Percentiles rank a stretch among this genome's conserved stretches.
phyloP scores from a whole-genome alignment of 2,329 filamentous ascomycete species.

The Ophiostoma ips region DNA sequence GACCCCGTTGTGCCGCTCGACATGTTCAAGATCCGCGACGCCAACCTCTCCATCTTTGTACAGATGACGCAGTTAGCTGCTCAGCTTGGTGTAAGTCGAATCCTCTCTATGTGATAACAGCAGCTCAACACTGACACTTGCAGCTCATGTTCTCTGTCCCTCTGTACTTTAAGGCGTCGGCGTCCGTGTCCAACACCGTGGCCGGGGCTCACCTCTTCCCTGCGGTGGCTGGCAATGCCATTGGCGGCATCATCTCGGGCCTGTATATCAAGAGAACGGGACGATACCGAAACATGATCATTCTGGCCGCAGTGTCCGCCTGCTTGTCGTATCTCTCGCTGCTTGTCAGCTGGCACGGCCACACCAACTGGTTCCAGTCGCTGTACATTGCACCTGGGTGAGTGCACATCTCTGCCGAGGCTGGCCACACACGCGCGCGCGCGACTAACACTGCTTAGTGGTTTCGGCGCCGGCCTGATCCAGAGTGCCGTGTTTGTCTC shows the following conservation, averaged over 20 bases:
- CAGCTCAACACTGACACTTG: neutral
- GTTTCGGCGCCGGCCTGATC: slow-evolving; percentile 27
- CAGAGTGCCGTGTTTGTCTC: slow-evolving; percentile 29
- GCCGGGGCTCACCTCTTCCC: slow-evolving; percentile 51
- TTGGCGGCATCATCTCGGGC: slow-evolving; percentile 48
- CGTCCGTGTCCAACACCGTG: slow-evolving; percentile 39
- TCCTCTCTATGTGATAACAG: neutral
- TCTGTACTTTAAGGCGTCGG: slow-evolving; percentile 54
- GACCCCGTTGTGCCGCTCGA: slow-evolving; percentile 47
- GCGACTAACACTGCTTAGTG: slow-evolving; percentile 15
- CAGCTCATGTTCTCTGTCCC: slow-evolving; percentile 52
- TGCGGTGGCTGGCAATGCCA: slow-evolving; percentile 51
- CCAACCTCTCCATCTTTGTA: slow-evolving; percentile 39
- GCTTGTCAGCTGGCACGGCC: slow-evolving; percentile 43
- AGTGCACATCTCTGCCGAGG: slow-evolving; percentile 9
- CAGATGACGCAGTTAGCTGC: slow-evolving; percentile 38
- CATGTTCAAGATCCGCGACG: slow-evolving; percentile 36
- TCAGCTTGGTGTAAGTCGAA: slow-evolving; percentile 35
- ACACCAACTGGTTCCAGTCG: slow-evolving; percentile 40
- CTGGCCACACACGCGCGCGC: no score
- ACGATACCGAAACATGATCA: slow-evolving; percentile 40
- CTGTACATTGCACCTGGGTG: slow-evolving; percentile 43
- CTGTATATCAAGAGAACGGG: slow-evolving; percentile 44
- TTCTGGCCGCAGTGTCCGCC: slow-evolving; percentile 35
- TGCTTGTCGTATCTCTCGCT: slow-evolving; percentile 38